Evolutionary conservation across 345 rosid genomes (phyloP).

Genomic region (Eucalyptus pumila): DNA sequence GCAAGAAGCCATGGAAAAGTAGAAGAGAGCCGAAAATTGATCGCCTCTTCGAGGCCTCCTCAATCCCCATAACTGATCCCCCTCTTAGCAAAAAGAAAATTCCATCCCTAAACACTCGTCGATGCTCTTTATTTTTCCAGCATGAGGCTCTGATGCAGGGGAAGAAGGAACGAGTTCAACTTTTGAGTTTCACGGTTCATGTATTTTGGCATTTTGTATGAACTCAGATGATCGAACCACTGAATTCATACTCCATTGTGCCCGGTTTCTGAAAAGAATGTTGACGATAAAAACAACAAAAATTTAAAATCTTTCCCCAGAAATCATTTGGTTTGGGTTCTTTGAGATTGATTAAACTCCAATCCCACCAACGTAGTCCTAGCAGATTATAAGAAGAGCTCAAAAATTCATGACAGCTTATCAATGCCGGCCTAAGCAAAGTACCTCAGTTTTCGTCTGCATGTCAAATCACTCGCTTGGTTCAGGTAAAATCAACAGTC

Average conservation of each 20-base stretch:
- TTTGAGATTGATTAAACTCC: neutral
- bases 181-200: neutral
- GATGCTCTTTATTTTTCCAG: neutral
- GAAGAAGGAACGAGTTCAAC: neutral
- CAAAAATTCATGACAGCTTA: neutral
- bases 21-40: slow-evolving; percentile 39
- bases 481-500: neutral
- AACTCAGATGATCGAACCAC: neutral
- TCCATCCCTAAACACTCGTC: neutral
- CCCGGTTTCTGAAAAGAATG: neutral
- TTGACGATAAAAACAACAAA: neutral
- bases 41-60: slow-evolving; percentile 51
- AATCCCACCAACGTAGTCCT: neutral
- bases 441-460: neutral
- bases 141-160: neutral
- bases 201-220: neutral
- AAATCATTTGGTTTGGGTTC: neutral
- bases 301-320: neutral
- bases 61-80: slow-evolving; percentile 41
- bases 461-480: neutral
- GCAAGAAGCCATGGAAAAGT: too few relatives aligned
- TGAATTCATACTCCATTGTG: neutral
- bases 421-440: neutral
- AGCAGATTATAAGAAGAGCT: neutral
- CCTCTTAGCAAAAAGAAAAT: slow-evolving; percentile 14